phyloP scores from a whole-genome alignment of 768 basidiomycete species.

The Pseudohyphozyma bogoriensis region DNA sequence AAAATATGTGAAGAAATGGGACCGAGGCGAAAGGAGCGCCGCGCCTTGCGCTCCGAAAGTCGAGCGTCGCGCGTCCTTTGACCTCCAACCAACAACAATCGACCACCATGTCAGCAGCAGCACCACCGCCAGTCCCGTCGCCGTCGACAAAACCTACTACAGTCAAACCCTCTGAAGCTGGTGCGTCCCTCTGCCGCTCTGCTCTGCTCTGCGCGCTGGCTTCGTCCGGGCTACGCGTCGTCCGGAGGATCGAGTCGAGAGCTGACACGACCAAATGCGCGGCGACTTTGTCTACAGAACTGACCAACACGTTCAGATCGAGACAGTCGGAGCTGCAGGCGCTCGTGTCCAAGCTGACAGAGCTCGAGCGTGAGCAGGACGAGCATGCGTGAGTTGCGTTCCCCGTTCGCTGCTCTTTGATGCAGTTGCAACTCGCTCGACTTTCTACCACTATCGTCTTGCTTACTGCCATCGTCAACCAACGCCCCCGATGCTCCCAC shows the following conservation, averaged over 20 bases:
- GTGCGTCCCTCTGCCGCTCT: no score
- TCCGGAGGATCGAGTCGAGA: no score
- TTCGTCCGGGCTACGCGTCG: no score
- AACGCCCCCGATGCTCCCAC: background rate
- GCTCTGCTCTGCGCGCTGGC: no score
- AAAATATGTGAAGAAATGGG: no score
- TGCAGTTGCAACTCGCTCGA: no score
- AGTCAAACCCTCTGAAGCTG: no score
- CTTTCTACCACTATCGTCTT: no score
- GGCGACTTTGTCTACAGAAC: conserved; percentile 15
- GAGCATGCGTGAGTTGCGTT: conserved; percentile 82
- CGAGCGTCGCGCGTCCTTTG: no score
- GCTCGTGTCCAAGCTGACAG: conserved; percentile 49
- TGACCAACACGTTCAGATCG: conserved; percentile 4
- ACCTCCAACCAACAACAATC: background rate
- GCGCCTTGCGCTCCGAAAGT: no score
- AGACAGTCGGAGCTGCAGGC: conserved; percentile 15
- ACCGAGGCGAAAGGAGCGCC: no score
- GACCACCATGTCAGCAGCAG: background rate
- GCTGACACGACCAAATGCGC: background rate
- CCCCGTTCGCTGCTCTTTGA: no score
- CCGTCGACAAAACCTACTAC: background rate
- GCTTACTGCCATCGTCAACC: background rate
- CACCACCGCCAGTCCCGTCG: background rate
- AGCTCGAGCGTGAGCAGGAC: conserved; percentile 89